Percentiles rank a stretch among this genome's conserved stretches.
Conservation (phyloP, 805 yeast genomes). For the Nakazawaea sp. region DNA sequence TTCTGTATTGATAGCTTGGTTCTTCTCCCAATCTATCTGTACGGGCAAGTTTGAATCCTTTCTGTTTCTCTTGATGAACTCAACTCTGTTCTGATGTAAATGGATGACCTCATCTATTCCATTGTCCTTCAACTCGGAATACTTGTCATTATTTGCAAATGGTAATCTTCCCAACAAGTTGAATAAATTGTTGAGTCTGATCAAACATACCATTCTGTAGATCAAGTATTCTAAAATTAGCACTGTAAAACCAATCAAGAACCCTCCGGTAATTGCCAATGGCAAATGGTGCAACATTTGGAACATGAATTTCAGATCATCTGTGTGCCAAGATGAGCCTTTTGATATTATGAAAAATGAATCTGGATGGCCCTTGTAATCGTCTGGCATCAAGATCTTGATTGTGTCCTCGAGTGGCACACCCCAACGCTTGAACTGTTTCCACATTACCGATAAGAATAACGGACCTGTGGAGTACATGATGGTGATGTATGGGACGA, state of each 20-base stretch:
- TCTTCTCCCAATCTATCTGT: constrained; percentile 25
- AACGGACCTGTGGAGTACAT: constrained; percentile 93
- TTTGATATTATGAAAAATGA: constrained; percentile 69
- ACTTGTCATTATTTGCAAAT: not conserved
- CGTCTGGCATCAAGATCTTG: constrained; percentile 63
- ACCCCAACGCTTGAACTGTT: constrained; percentile 78
- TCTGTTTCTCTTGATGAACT: constrained; percentile 32
- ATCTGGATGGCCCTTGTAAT: constrained; percentile 54
- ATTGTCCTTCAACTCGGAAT: not conserved
- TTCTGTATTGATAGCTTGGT: constrained; percentile 3
- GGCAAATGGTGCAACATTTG: constrained; percentile 68
- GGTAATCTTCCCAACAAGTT: constrained; percentile 1
- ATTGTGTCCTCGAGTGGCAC: constrained; percentile 42
- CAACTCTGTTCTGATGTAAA: constrained; percentile 7
- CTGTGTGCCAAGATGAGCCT: constrained; percentile 92
- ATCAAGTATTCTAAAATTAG: constrained; percentile 41
- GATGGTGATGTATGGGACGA: constrained; percentile 83
- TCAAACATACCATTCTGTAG: constrained; percentile 25
- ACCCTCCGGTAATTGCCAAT: constrained; percentile 66
- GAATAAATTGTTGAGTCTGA: constrained; percentile 2
- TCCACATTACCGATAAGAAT: constrained; percentile 81
- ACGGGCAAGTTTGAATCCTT: constrained; percentile 50
- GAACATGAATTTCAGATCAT: constrained; percentile 77
- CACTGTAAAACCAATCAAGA: constrained; percentile 42
- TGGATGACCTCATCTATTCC: constrained; percentile 2